A percentile compares a stretch with the other conserved stretches of the same genome.
These are phyloP conservation scores for Lactarius tabidus DNA, from an alignment of 768 basidiomycete species.

Conservation along the genomic window DNA sequence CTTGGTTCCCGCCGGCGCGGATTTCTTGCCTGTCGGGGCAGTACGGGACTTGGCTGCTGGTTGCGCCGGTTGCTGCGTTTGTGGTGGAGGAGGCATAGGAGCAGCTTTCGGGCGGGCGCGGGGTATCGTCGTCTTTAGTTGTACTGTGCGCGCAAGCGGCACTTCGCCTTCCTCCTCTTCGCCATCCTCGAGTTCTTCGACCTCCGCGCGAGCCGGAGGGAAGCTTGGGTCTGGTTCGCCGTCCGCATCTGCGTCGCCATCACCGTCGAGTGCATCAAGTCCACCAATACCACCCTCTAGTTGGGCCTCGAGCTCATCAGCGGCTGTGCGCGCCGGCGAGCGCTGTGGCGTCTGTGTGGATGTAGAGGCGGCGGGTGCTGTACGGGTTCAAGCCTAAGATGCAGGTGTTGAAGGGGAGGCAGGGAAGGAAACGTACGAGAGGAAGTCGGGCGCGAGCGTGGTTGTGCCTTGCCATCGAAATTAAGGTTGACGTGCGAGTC, in stretches of 20 bases:
- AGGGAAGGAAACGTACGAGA: slow-evolving; percentile 21
- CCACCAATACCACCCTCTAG: slow-evolving; percentile 23
- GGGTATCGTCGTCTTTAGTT: neutral
- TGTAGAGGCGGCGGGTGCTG: slow-evolving; percentile 2
- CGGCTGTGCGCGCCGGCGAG: slow-evolving; percentile 17
- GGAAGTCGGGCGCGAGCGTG: slow-evolving; percentile 17
- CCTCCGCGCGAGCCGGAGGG: neutral
- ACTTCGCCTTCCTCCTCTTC: slow-evolving; percentile 19
- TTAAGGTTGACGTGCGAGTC: slow-evolving; percentile 25
- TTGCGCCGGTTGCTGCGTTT: neutral
- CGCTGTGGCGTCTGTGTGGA: slow-evolving; percentile 13
- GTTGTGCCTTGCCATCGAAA: slow-evolving; percentile 3
- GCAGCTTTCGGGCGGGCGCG: neutral
- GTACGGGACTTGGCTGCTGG: slow-evolving; percentile 1
- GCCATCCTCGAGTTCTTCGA: slow-evolving; percentile 1
- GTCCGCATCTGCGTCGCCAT: slow-evolving; percentile 33
- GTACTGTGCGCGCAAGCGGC: slow-evolving; percentile 11
- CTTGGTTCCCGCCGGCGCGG: slow-evolving; percentile 22
- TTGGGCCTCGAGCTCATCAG: slow-evolving; percentile 29
- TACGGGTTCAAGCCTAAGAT: neutral
- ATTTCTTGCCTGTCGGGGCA: slow-evolving; percentile 14
- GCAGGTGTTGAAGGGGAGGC: neutral
- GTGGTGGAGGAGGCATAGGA: neutral
- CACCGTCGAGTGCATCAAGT: slow-evolving; percentile 16
- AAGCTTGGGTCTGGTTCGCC: slow-evolving; percentile 33